Conservation (phyloP, 176 grass and related monocot genomes). For the Carex pumila region DNA sequence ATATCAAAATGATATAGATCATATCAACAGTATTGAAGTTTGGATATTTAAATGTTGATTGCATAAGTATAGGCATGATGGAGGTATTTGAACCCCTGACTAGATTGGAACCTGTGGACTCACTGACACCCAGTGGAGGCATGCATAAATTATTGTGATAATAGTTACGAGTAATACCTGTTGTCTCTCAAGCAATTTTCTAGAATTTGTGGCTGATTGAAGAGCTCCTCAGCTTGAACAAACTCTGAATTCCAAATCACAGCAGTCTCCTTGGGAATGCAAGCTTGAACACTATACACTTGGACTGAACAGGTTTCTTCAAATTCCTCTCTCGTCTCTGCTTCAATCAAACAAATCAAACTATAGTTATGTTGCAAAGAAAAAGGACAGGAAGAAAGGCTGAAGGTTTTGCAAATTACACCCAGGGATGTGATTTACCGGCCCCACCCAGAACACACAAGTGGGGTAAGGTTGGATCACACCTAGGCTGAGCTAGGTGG, state of each 20-base stretch:
- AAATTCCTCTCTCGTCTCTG: conserved; percentile 60
- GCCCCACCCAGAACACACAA: neutral
- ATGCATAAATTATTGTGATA: neutral
- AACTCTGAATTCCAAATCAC: conserved; percentile 97
- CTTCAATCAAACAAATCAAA: conserved; percentile 15
- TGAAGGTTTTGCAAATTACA: neutral
- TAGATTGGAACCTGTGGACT: neutral
- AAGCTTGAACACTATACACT: conserved; percentile 84
- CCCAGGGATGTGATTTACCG: neutral
- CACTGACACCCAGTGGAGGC: neutral
- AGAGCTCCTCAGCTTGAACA: conserved; percentile 86
- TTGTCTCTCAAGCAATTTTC: conserved; percentile 98
- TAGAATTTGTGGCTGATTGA: conserved; percentile 52
- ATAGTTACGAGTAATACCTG: conserved; percentile 30
- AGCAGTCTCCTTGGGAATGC: conserved; percentile 77
- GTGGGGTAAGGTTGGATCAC: neutral
- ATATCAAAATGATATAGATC: neutral
- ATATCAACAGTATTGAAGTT: neutral
- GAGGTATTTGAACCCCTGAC: neutral
- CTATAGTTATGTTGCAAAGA: neutral
- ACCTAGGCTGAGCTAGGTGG: neutral
- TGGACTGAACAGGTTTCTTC: conserved; percentile 76
- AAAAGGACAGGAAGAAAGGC: neutral
- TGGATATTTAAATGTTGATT: conserved; percentile 34
- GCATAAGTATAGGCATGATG: neutral